Percentiles rank a stretch among this genome's conserved stretches.
Conservation (phyloP, 306 rosid species). For the Cucurbita ficifolia region DNA sequence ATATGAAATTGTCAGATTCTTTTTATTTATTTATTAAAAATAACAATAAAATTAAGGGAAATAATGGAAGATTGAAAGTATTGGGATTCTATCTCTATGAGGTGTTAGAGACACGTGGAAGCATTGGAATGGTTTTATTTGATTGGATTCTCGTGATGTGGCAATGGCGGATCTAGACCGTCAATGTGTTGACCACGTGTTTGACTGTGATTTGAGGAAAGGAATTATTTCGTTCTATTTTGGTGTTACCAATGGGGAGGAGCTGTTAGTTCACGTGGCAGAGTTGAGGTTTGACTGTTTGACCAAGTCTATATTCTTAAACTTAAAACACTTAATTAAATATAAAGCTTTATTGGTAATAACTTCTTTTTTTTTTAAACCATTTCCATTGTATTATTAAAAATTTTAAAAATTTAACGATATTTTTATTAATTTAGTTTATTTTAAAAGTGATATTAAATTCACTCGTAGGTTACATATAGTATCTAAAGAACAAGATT, state of each 20-base stretch:
- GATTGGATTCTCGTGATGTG: background rate
- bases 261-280: background rate
- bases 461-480: too few species aligned
- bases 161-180: background rate
- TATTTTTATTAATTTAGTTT: too few species aligned
- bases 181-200: background rate
- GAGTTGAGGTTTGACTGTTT: background rate
- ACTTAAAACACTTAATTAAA: background rate
- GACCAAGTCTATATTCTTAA: background rate
- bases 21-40: background rate
- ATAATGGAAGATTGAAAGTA: background rate
- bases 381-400: too few species aligned
- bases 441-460: too few species aligned
- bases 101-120: background rate
- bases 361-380: too few species aligned
- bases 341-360: too few species aligned
- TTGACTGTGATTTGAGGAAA: background rate
- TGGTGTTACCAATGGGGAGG: background rate
- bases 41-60: background rate
- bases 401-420: too few species aligned
- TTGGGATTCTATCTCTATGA: background rate
- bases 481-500: too few species aligned
- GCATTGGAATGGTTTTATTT: background rate
- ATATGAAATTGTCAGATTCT: background rate
- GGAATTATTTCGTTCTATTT: background rate